phyloP scores from a whole-genome alignment of 306 rosid species.

The Luffa aegyptiaca region DNA sequence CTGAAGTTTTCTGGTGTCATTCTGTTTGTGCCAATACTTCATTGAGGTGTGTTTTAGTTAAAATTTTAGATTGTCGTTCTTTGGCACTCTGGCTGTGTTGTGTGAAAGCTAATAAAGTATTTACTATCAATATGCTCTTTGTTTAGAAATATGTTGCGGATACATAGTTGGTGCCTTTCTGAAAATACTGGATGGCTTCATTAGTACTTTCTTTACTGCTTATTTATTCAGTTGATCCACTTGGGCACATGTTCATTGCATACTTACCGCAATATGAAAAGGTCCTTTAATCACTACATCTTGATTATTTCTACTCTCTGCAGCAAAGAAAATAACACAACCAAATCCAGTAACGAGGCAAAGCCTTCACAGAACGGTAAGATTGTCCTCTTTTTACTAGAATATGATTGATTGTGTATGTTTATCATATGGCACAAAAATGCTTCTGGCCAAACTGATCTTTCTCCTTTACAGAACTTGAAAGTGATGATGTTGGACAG shows the following conservation, averaged over 20 bases:
- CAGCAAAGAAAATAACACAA: conserved; percentile 59
- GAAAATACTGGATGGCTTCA: not conserved
- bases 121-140: not conserved
- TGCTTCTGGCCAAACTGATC: not conserved
- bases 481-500: conserved; percentile 70
- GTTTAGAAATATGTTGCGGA: not conserved
- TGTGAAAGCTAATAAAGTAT: not conserved
- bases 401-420: not conserved
- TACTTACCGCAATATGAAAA: not conserved
- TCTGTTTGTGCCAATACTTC: not conserved
- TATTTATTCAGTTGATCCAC: not conserved
- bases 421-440: not conserved
- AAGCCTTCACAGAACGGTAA: conserved; percentile 77
- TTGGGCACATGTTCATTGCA: not conserved
- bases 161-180: not conserved
- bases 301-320: conserved; percentile 16
- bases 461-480: conserved; percentile 39
- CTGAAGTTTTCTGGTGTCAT: not conserved
- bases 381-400: not conserved
- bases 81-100: not conserved
- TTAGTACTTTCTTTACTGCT: not conserved
- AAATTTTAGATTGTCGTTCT: not conserved
- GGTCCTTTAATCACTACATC: not conserved
- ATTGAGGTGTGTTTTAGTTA: not conserved
- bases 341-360: conserved; percentile 47